phyloP scores from a whole-genome alignment of 1,284 basidiomycete species.

The Sporisorium sorghi region DNA sequence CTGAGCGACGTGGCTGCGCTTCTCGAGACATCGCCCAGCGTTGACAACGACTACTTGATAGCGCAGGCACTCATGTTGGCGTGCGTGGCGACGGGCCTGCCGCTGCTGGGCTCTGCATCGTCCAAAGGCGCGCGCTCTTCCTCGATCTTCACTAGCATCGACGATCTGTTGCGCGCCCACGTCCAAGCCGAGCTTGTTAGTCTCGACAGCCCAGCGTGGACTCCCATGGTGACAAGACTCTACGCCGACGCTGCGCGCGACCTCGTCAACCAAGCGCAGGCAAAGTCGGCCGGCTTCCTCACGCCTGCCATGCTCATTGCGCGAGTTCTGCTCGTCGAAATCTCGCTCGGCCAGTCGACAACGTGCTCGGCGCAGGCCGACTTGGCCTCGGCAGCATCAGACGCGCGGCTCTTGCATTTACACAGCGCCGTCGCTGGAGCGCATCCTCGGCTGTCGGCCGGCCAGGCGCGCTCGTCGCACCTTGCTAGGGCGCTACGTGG shows the following conservation, averaged over 20 bases:
- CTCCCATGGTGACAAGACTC: conserved; percentile 4
- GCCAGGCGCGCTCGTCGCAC: conserved; percentile 8
- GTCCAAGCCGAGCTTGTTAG: neutral
- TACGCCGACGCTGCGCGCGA: conserved; percentile 24
- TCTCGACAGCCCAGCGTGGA: conserved; percentile 11
- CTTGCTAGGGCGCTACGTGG: conserved; percentile 27
- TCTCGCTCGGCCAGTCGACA: conserved; percentile 7
- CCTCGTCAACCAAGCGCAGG: conserved; percentile 10
- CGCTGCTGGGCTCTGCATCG: conserved; percentile 3
- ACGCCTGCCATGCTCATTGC: conserved; percentile 14
- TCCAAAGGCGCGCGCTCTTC: conserved; percentile 12
- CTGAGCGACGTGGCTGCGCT: conserved; percentile 20
- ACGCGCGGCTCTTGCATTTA: conserved; percentile 27
- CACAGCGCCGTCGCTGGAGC: conserved; percentile 6
- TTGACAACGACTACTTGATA: conserved; percentile 12
- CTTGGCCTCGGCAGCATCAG: conserved; percentile 12
- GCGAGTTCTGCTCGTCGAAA: conserved; percentile 24
- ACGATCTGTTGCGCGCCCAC: conserved; percentile 5
- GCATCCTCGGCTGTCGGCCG: conserved; percentile 19
- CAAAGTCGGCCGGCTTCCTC: conserved; percentile 1
- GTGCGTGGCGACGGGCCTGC: conserved; percentile 25
- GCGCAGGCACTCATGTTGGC: conserved; percentile 21
- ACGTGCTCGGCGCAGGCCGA: conserved; percentile 9
- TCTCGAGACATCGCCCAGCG: neutral
- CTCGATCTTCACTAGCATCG: conserved; percentile 12